Conservation (phyloP, 2,329 filamentous ascomycete species). For the Sphaerulina musiva region DNA sequence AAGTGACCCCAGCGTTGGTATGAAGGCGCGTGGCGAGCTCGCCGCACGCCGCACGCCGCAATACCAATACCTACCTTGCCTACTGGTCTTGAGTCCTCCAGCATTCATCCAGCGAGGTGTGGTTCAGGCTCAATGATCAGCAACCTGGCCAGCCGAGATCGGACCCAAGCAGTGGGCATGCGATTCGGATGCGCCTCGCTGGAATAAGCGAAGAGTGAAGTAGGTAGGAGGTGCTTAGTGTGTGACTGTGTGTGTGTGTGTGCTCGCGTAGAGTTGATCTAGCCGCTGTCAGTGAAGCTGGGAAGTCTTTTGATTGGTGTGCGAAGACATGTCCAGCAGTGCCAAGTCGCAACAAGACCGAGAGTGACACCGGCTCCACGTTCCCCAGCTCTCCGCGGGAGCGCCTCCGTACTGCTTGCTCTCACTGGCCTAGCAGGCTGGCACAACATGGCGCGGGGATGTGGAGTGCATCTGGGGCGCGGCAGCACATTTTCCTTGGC, state of each 20-base stretch:
- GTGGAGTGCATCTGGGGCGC: not conserved
- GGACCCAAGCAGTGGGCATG: slow-evolving; percentile 7
- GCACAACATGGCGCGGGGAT: not conserved
- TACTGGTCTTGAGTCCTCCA: no score
- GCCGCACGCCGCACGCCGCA: not conserved
- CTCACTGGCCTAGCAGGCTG: not conserved
- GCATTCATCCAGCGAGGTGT: not conserved
- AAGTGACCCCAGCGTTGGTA: slow-evolving; percentile 2
- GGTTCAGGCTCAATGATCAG: slow-evolving; percentile 13
- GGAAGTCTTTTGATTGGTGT: slow-evolving; percentile 6
- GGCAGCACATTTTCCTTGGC: no score
- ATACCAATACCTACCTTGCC: not conserved
- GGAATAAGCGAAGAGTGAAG: not conserved
- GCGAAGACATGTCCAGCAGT: no score
- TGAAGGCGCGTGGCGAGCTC: slow-evolving; percentile 1
- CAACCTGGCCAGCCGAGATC: slow-evolving; percentile 8
- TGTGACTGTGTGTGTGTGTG: no score
- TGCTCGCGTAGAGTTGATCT: no score
- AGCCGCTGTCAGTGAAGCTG: no score
- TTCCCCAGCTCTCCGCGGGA: not conserved
- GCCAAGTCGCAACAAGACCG: not conserved
- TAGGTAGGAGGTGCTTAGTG: not conserved
- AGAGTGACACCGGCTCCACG: not conserved
- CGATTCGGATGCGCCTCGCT: not conserved
- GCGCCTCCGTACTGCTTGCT: not conserved